phyloP scores from a whole-genome alignment of 345 rosid genomes.

The Corchorus capsularis region DNA sequence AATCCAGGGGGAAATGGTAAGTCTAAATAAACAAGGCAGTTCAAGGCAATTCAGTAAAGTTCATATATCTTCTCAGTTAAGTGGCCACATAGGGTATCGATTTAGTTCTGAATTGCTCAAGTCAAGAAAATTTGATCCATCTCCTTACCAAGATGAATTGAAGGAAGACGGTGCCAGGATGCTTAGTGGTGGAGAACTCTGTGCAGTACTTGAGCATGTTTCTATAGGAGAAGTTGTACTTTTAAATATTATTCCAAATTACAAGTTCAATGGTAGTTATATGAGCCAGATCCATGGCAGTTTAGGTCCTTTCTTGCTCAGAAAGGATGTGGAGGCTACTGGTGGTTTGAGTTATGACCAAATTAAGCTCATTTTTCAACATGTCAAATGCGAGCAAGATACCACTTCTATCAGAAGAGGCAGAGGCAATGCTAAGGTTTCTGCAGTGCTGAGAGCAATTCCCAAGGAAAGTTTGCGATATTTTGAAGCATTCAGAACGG shows the following conservation, averaged over 20 bases:
- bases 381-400: conserved; percentile 16
- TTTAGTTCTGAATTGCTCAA: neutral
- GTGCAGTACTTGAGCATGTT: neutral
- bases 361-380: neutral
- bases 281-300: neutral
- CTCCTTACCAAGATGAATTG: neutral
- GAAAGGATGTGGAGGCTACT: neutral
- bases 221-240: neutral
- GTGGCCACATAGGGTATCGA: neutral
- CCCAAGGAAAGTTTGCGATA: neutral
- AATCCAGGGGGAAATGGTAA: conserved; percentile 11
- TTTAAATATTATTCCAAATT: neutral
- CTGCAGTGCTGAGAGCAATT: conserved; percentile 4
- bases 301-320: neutral
- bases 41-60: conserved; percentile 1
- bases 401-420: neutral
- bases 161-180: conserved; percentile 12
- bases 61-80: conserved; percentile 6
- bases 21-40: conserved; percentile 1
- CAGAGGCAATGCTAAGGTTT: neutral
- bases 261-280: conserved; percentile 2
- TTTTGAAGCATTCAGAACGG: neutral
- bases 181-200: neutral
- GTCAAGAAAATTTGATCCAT: conserved; percentile 2
- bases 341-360: neutral